Evolutionary conservation across 495 filamentous ascomycete species (phyloP).

Genomic region (Bryoglossum gracile): DNA sequence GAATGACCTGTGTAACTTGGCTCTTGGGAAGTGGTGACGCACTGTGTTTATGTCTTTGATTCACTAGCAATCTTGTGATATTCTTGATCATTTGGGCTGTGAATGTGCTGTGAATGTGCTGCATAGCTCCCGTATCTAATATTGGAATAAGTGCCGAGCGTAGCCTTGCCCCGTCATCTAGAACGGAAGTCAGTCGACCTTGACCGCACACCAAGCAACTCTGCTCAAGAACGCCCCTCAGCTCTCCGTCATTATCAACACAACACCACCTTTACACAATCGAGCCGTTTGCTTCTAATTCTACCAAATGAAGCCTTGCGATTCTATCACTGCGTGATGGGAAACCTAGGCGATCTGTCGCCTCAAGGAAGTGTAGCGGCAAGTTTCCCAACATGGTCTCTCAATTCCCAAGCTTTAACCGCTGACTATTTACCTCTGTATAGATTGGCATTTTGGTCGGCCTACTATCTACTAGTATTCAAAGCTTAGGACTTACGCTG

Average conservation of each 20-base stretch:
- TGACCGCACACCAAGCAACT: not conserved
- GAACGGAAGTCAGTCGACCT: not conserved
- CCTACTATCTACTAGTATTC: conserved; percentile 83
- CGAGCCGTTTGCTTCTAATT: conserved; percentile 3
- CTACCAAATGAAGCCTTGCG: conserved; percentile 22
- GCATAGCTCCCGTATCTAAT: too few species aligned
- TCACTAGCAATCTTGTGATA: too few species aligned
- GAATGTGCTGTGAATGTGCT: too few species aligned
- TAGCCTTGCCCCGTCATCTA: too few species aligned
- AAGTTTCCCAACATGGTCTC: conserved; percentile 29
- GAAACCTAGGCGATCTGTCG: conserved; percentile 74
- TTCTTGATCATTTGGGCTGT: too few species aligned
- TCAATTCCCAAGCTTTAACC: conserved; percentile 13
- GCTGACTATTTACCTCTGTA: not conserved
- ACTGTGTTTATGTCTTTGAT: too few species aligned
- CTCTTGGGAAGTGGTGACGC: too few species aligned
- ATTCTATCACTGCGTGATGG: conserved; percentile 41
- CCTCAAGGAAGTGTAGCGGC: conserved; percentile 82
- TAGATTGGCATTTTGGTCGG: conserved; percentile 91
- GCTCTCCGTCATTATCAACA: not conserved
- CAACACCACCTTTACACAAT: not conserved
- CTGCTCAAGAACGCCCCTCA: not conserved
- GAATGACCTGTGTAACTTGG: too few species aligned
- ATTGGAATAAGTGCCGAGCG: too few species aligned
- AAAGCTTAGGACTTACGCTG: conserved; percentile 92